Evolutionary conservation across 179 eudicot species (phyloP), one percentile per base, ranked within the genome.

Genomic region (Silene noctiflora): DNA sequence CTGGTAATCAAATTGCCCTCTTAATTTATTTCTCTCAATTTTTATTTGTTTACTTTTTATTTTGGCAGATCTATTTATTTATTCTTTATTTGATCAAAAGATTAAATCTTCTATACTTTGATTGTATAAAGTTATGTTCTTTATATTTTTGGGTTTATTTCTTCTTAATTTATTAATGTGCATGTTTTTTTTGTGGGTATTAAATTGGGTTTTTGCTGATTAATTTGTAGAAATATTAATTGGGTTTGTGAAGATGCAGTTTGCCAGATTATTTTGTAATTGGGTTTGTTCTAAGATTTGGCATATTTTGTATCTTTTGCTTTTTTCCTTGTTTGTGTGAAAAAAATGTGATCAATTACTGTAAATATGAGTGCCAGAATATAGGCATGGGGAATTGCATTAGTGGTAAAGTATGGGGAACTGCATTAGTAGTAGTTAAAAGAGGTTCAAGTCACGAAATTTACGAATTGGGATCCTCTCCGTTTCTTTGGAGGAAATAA

Each of bases 21-120:
- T 19, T 25, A 35, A 7, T 63, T 62, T 65, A 51, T 4, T 12
- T 21, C 1, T 21, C 20, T 11, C 14, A 4, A 8, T 19, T 8
- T 16, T 22, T n/a, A n/a, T n/a, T n/a, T n/a, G n/a, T n/a, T n/a
- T n/a, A 27, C 67, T 42, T 42, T 39, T 44, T 72, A 10, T 72
- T n/a, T 39, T 13, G 21, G 20, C 12, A 29, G 79, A 76, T 76
- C 79, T 51, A 21, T 67, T 58, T 11, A 29, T 33, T 4, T 76
- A 20, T 68, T 21, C 19, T 58, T 33, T 4, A 0, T 11, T 62
- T 62, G 67, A 24, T 62, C 67, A 62, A 22, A 62, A 62, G 67
- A 24, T 76, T 56, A 44, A 67, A 29, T 33, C 35, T 65, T 67
- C 16, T 13, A 67, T n/a, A 61, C 24, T 67, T 75, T 46, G 1